Evolutionary conservation across 1,284 basidiomycete genomes (phyloP), one percentile per base, ranked within the genome.

Genomic region (Ceratobasidium sp.): DNA sequence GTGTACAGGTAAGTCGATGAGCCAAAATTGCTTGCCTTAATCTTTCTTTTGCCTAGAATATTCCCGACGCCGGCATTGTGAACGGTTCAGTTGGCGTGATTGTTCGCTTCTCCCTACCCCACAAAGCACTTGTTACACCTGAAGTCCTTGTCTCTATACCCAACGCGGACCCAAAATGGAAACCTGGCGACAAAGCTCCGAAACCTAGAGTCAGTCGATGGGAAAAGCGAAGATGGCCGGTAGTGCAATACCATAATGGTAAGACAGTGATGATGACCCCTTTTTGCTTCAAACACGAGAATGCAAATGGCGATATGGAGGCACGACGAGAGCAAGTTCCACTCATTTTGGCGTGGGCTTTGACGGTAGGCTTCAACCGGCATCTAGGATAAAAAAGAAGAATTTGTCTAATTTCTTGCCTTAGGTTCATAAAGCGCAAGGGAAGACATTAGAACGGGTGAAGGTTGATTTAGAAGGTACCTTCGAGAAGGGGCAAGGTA

Each of bases 391-490:
- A n/a, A n/a, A n/a, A n/a, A n/a, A n/a, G n/a, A n/a, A n/a, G n/a
- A 20, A 33, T 9, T 38, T 23, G 42, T 10, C n/a, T n/a, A n/a
- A 17, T 26, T 74, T 20, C 26, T 2, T 5, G 17, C n/a, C 94
- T 82, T 94, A 93, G 77, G 91, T 96, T 28, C 95, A 96, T 84
- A 96, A 96, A 83, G 92, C 92, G 2, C 95, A 96, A 83, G 94
- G 94, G 0, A 94, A 95, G 83, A 95, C 92, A 0, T 84, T 96
- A 23, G 89, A 94, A 73, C 87, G 94, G 15, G 93, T 96, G 23
- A 91, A 90, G 78, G 90, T 94, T 0, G 89, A 94, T 82, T 85
- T 94, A 26, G 82, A 82, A 42, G 86, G 87, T 48, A 91, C 87
- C 0, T 95, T 97, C 84, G 95, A 96, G 84, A 94, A 92, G 80